Conservation (phyloP, 257 asterid genomes). For the Solanum peruvianum region DNA sequence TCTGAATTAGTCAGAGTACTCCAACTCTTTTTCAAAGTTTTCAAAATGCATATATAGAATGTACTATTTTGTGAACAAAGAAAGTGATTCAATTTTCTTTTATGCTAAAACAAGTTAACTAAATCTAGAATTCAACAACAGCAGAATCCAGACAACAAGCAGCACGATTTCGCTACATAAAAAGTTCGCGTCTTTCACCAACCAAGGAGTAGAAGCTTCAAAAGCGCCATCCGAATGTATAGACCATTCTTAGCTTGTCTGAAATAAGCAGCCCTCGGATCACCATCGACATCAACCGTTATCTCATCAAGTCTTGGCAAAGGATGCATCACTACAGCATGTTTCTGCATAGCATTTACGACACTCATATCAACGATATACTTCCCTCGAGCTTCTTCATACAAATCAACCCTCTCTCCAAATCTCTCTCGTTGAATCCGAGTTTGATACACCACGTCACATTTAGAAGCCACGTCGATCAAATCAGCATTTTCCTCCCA, state of each 20-base stretch:
- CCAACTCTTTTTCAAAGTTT: background rate
- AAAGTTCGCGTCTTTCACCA: slow-evolving; percentile 27
- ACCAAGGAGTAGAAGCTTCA: slow-evolving; percentile 81
- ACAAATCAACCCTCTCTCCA: slow-evolving; percentile 67
- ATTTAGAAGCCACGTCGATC: slow-evolving; percentile 78
- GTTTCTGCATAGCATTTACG: slow-evolving; percentile 67
- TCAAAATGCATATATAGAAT: no score
- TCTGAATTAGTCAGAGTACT: accelerated
- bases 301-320: slow-evolving; percentile 96
- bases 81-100: background rate
- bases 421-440: slow-evolving; percentile 77
- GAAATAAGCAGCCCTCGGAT: slow-evolving; percentile 78
- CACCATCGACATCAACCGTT: slow-evolving; percentile 66
- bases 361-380: slow-evolving; percentile 54
- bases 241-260: slow-evolving; percentile 87
- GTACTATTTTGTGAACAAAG: background rate
- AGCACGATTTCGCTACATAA: background rate
- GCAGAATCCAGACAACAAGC: background rate
- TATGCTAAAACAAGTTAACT: background rate
- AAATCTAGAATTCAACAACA: background rate
- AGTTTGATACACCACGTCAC: slow-evolving; percentile 80
- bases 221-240: slow-evolving; percentile 73
- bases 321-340: slow-evolving; percentile 93
- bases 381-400: slow-evolving; percentile 84
- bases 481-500: slow-evolving; percentile 90